Evolutionary conservation across 805 yeast species (phyloP), one percentile per base, ranked within the genome.

Genomic region (Kodamaea sagamina): DNA sequence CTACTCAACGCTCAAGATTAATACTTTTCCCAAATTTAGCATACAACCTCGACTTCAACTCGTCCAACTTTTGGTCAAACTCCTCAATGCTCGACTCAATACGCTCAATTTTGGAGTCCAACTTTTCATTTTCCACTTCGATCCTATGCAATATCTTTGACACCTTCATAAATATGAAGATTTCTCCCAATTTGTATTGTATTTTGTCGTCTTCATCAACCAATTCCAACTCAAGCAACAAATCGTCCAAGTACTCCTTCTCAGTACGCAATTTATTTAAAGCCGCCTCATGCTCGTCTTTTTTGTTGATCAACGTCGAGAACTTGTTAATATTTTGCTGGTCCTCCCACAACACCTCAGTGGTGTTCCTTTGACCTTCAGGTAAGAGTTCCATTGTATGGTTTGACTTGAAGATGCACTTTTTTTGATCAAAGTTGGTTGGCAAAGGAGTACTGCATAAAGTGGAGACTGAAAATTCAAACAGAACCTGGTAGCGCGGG

Each of bases 11-110:
- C 60, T 92, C 99, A 37, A 92, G 68, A 60, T 90, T 90, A 59
- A 92, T 93, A 46, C 88, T 82, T 53, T 78, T 79, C 18, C 98
- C 99, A 59, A 92, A 93, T 62, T 86, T 89, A 12, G 87, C 88
- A 57, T 92, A 93, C 43, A 92, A 70, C n/a, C 72, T 74, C 25
- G 78, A 75, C 67, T 92, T 92, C 55, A 92, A 74, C 21, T 63
- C 75, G 7, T 63, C 62, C 62, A 92, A 70, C 46, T 77, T 67
- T 3, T 71, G 74, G 47, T 82, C 82, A 26, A 83, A 67, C 1
- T 59, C 71, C 1, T 72, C 78, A 25, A 86, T 69, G 46, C 74
- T 59, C 3, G 58, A 54, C 28, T 79, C 81, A 18, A 78, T 52
- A 1, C 56, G 57, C 1, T 63, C 71, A 16, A 89, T 76, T 36